These are phyloP conservation scores for Blastobotrys capitulatus DNA, from an alignment of 1,139 yeast genomes.

Conservation along the genomic window DNA sequence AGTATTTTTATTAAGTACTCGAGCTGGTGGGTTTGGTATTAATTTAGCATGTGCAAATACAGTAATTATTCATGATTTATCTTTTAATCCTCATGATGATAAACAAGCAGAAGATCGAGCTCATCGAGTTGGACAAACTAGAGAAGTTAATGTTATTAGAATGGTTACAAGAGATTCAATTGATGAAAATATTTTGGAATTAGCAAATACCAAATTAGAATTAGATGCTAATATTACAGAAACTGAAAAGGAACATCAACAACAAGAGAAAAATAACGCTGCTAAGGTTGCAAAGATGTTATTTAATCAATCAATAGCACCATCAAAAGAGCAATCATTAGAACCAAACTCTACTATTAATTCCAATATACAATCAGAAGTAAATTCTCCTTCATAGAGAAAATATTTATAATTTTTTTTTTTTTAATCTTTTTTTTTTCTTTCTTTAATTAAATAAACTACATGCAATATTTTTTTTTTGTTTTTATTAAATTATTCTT, in stretches of 20 bases:
- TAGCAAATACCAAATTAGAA: conserved; percentile 88
- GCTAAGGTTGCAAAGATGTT: conserved; percentile 46
- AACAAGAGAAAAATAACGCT: conserved; percentile 48
- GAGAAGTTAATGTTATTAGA: conserved; percentile 76
- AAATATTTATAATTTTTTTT: no score
- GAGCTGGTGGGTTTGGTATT: conserved; percentile 98
- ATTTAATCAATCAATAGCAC: conserved; percentile 7
- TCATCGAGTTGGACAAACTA: conserved; percentile 93
- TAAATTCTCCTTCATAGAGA: neutral
- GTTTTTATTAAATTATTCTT: neutral
- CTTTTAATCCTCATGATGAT: conserved; percentile 97
- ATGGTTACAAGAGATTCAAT: conserved; percentile 70
- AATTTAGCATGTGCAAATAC: conserved; percentile 92
- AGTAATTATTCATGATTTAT: conserved; percentile 86
- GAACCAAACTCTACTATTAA: neutral
- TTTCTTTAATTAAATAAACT: neutral
- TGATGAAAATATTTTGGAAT: conserved; percentile 79
- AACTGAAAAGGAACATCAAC: conserved; percentile 37
- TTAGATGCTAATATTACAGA: conserved; percentile 65
- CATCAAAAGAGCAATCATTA: neutral
- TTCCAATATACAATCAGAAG: neutral
- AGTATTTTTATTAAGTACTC: conserved; percentile 81
- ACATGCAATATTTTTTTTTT: neutral
- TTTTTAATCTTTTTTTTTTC: neutral
- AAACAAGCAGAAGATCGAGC: conserved; percentile 98